Base-by-base conservation (phyloP, 2,329 filamentous ascomycete genomes). In the Coniochaeta sp. region DNA sequence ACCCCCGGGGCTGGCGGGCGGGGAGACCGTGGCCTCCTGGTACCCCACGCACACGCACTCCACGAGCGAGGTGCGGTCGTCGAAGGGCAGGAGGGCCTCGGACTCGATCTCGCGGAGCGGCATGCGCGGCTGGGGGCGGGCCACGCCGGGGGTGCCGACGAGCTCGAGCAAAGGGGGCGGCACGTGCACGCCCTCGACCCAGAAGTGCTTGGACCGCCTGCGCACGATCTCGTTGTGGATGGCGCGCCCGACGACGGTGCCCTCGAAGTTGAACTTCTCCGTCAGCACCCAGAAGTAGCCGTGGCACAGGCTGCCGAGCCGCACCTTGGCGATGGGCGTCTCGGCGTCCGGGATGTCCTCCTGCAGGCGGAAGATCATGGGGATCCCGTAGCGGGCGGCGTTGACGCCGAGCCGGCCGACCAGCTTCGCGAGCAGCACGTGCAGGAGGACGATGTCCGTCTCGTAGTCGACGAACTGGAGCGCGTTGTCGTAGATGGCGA, bases 321-420 rank as follows among this genome's bases (percentile, higher is more conserved):
- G 88, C 42, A 96, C 84, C 70, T 93, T 95, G 32, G 88, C 83
- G 47, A 85, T 72, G 0, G 89, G 85, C 26, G 82, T 82, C 55
- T 87, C 85, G 3, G 87, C 79, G 8, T 84, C 82, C 59, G 85
- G 81, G 34, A 95, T 89, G 63, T 95, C 91, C 68, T 96, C 91
- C 71, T 97, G 93, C 1, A 98, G 81, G 54, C 89, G 85, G 72
- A 96, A 86, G 12, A 96, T 82, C 92, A 97, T 96, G 1, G 93
- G 91, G 40, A 97, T 74, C 0, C 92, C 91, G 67, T 84, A 89
- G 61, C 88, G 84, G 5, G 83, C 83, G 17, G 91, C 89, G 70
- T 97, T 96, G 57, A 96, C 85, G 4, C 93, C 93, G 0, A 97
- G 80, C 60, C 86, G 87, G 61, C 85, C 81, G 9, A 91, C 83